Evolutionary conservation across 1,284 basidiomycete genomes (phyloP).

Genomic region (Meripilus lineatus): DNA sequence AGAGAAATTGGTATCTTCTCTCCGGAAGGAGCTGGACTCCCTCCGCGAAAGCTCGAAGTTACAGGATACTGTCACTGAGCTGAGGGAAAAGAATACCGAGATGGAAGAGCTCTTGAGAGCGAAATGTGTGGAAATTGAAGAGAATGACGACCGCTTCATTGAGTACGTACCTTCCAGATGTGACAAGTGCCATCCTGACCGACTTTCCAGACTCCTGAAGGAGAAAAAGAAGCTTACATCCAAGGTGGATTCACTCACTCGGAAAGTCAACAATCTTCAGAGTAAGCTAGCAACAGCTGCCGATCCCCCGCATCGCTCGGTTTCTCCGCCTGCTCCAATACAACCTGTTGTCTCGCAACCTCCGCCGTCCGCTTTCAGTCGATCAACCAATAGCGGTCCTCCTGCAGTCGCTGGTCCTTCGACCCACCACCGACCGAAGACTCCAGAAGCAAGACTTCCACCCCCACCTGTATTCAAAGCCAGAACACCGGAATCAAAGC

Average conservation of each 20-base stretch:
- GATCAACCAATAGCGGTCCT: not conserved
- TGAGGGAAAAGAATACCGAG: slow-evolving; percentile 64
- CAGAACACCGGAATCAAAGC: slow-evolving; percentile 39
- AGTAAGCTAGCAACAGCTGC: slow-evolving; percentile 54
- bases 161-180: slow-evolving; percentile 46
- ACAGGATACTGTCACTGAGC: slow-evolving; percentile 47
- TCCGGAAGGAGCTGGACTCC: slow-evolving; percentile 50
- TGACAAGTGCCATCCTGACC: slow-evolving; percentile 10
- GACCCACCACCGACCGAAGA: slow-evolving; percentile 42
- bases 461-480: slow-evolving; percentile 44
- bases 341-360: slow-evolving; percentile 1
- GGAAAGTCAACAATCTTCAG: slow-evolving; percentile 68
- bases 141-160: slow-evolving; percentile 73
- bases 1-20: slow-evolving; percentile 51
- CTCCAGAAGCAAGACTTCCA: slow-evolving; percentile 42
- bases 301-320: slow-evolving; percentile 21
- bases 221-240: slow-evolving; percentile 69
- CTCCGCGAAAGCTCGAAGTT: slow-evolving; percentile 52
- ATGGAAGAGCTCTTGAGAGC: slow-evolving; percentile 64
- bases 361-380: too few species aligned
- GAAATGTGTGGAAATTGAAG: slow-evolving; percentile 76
- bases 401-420: slow-evolving; percentile 29
- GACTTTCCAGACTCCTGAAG: slow-evolving; percentile 53
- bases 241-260: slow-evolving; percentile 64
- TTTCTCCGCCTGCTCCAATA: slow-evolving; percentile 9